Evolutionary conservation across 768 basidiomycete genomes (phyloP), one percentile per base, ranked within the genome.

Genomic region (Terana coerulea): DNA sequence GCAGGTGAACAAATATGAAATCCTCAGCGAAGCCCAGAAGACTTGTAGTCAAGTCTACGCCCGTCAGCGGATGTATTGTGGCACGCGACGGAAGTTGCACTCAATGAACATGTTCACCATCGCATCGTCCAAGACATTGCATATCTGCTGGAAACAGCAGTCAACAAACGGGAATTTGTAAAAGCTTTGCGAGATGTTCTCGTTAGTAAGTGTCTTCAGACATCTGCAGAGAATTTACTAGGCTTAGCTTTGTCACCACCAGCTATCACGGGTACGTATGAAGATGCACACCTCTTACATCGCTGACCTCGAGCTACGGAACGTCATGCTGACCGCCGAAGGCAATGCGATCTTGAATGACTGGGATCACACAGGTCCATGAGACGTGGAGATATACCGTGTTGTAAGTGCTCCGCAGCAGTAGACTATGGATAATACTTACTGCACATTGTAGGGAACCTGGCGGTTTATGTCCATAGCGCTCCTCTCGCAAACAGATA

Each of bases 391-490:
- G 7, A 22, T 3, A 14, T 14, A 26, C 21, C n/a, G 42, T 22
- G 28, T 25, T 34, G 53, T 49, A 29, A 14, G 37, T 36, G 2
- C 11, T 14, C 17, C 12, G 37, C 19, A 15, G 5, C 31, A 15
- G 2, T 5, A 6, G 11, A 26, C 25, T 25, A 22, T 26, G 2
- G 9, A 3, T 25, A 26, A 42, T n/a, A 19, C 12, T 35, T 28
- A 19, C 5, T 21, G n/a, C n/a, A n/a, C 3, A 7, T 17, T 44
- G 12, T 24, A 56, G 55, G 55, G 55, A 3, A 51, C 50, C 11
- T 56, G 55, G 55, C 34, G 9, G 10, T 56, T 52, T 28, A 33
- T 51, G 3, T 52, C 55, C 8, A 47, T 48, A 21, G n/a, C 11
- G 19, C 15, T 44, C 15, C 14, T 37, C 12, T 15, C 12, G 2